Evolutionary conservation across 1,284 basidiomycete genomes (phyloP), one percentile per base, ranked within the genome.

Genomic region (Rhodotorula glutinis): DNA sequence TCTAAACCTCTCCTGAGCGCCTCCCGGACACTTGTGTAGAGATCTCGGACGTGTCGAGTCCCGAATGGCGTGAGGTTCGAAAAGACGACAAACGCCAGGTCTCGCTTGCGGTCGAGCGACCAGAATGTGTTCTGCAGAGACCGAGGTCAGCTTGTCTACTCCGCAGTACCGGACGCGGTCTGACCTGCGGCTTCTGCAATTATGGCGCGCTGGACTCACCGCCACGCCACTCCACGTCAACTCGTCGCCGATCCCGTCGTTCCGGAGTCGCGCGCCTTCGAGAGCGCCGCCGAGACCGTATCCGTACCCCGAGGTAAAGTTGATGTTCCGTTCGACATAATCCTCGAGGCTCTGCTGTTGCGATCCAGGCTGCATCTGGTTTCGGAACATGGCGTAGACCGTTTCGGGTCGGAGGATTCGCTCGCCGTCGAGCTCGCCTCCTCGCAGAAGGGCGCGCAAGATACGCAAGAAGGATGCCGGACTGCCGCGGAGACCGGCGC

Each of bases 301-400:
- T 29, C 46, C 16, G 27, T 14, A 19, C 29, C 17, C 25, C 52
- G 56, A 25, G 10, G n/a, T 27, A n/a, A 51, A 47, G 46, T 17
- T 40, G 51, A 29, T 40, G 27, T 23, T 43, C 25, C 16, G 14
- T 41, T 16, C 13, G 7, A 30, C 41, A 21, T 30, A 25, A 14
- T 2, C 23, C 29, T 49, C 21, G 29, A 63, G 13, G 14, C 29
- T 27, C 23, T 11, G n/a, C 23, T n/a, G 51, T 51, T 57, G 55
- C 23, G 19, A 19, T 2, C 51, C 51, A 7, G 33, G n/a, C 30
- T 2, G 3, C 29, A 63, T 43, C 56, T 63, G 62, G 0, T 53
- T 33, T 27, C 47, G 38, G n/a, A 67, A 72, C 65, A 69, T 69
- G 23, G 30, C 13, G 7, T 67, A 59, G 29, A 72, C 67, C 52